Conservation (phyloP, 371 early-diverging fungal species). For the Mortierella sp. region DNA sequence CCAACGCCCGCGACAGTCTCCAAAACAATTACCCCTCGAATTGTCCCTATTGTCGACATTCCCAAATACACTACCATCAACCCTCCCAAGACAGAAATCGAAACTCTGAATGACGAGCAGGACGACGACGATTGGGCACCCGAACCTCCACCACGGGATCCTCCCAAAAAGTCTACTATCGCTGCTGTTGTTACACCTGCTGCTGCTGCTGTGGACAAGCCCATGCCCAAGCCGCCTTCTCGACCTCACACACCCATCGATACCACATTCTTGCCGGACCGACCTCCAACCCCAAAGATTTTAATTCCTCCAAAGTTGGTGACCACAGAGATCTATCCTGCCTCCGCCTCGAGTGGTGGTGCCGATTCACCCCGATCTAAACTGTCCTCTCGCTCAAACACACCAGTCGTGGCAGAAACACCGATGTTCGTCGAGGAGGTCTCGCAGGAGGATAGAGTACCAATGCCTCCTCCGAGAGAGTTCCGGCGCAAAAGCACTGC, state of each 20-base stretch:
- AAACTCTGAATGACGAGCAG: slow-evolving; percentile 17
- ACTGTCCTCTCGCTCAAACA: not conserved
- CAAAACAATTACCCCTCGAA: slow-evolving; percentile 46
- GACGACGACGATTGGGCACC: slow-evolving; percentile 39
- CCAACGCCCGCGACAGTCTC: slow-evolving; percentile 11
- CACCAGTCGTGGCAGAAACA: not conserved
- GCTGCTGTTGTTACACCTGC: not conserved
- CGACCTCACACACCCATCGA: slow-evolving; percentile 12
- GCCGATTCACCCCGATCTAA: not conserved
- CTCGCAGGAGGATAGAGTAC: slow-evolving; percentile 25
- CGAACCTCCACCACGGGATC: slow-evolving; percentile 43
- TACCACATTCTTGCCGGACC: not conserved
- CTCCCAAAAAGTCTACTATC: slow-evolving; percentile 9
- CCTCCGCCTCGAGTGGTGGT: not conserved
- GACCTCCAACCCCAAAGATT: slow-evolving; percentile 11
- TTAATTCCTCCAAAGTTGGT: not conserved
- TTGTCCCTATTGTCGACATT: slow-evolving; percentile 47
- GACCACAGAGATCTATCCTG: not conserved
- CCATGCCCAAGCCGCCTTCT: not conserved
- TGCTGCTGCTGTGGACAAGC: not conserved
- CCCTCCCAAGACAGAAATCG: slow-evolving; percentile 42
- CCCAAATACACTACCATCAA: slow-evolving; percentile 38
- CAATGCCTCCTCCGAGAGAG: slow-evolving; percentile 47
- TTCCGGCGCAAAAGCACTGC: slow-evolving; percentile 38
- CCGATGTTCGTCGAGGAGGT: not conserved